These are phyloP conservation scores for Leucocoprinus birnbaumii DNA, from an alignment of 768 basidiomycete species.

Conservation along the genomic window DNA sequence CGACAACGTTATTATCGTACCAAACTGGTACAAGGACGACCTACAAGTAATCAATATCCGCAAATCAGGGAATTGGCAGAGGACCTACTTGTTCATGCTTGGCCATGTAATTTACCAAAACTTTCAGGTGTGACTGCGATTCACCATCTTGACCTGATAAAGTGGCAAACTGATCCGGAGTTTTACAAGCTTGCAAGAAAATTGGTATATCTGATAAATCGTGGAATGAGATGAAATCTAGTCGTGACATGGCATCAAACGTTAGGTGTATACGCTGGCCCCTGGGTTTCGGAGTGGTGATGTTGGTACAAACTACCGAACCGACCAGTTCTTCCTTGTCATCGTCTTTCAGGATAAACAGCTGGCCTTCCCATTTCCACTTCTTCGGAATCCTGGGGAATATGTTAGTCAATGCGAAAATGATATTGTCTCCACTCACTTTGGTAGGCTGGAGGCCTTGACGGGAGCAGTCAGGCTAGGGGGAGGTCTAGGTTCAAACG, in stretches of 20 bases:
- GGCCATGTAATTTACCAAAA: slow-evolving; percentile 33
- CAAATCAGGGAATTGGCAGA: background rate
- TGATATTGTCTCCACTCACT: background rate
- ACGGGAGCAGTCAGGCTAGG: background rate
- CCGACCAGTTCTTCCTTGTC: slow-evolving; percentile 43
- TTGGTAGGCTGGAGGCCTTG: slow-evolving; percentile 1
- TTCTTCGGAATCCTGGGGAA: slow-evolving; percentile 48
- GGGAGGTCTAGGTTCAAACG: slow-evolving; percentile 10
- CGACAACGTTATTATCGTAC: slow-evolving; percentile 46
- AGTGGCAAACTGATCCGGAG: slow-evolving; percentile 50
- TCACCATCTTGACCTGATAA: slow-evolving; percentile 22
- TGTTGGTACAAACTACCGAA: slow-evolving; percentile 8
- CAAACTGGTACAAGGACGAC: slow-evolving; percentile 44
- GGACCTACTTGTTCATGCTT: slow-evolving; percentile 43
- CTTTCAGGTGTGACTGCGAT: slow-evolving; percentile 2
- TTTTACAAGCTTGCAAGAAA: slow-evolving; percentile 47
- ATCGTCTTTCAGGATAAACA: slow-evolving; percentile 37
- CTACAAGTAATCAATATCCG: slow-evolving; percentile 26
- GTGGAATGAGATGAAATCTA: slow-evolving; percentile 36
- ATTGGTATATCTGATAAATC: slow-evolving; percentile 41
- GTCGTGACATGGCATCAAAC: slow-evolving; percentile 6
- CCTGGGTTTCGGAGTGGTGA: slow-evolving; percentile 4
- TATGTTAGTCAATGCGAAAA: background rate
- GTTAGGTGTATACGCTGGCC: slow-evolving; percentile 11
- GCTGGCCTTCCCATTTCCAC: slow-evolving; percentile 64